phyloP scores from a whole-genome alignment of 805 yeast genomes.

The Saccharomycopsis sp. region DNA sequence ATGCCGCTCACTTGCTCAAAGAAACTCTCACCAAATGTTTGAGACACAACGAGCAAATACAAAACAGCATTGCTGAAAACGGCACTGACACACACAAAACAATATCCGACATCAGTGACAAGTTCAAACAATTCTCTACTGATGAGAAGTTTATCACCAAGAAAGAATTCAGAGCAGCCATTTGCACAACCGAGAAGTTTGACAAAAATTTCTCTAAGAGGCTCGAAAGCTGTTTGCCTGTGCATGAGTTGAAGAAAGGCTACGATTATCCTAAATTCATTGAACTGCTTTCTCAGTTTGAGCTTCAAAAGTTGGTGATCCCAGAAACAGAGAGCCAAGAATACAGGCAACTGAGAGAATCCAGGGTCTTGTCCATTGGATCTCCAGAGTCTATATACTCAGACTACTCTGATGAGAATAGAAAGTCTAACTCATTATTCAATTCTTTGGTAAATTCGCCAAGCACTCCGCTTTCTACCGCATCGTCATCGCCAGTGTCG shows the following conservation, averaged over 20 bases:
- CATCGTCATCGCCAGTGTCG: background rate
- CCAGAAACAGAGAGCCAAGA: background rate
- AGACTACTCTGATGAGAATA: background rate
- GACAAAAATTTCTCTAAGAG: slow-evolving; percentile 8
- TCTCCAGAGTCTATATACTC: slow-evolving; percentile 1
- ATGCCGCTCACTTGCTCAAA: slow-evolving; percentile 6
- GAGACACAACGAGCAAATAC: background rate
- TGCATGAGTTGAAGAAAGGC: slow-evolving; percentile 14
- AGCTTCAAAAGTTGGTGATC: background rate
- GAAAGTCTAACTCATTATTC: background rate
- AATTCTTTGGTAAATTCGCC: background rate
- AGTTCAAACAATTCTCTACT: background rate
- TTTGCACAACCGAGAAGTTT: slow-evolving; percentile 1
- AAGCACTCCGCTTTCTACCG: background rate
- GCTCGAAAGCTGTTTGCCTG: slow-evolving; percentile 11
- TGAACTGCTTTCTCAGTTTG: background rate
- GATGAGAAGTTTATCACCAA: slow-evolving; percentile 12
- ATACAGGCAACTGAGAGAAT: background rate
- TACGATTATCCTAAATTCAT: slow-evolving; percentile 12
- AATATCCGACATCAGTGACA: background rate
- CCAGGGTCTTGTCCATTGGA: background rate
- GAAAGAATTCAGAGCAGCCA: slow-evolving; percentile 13
- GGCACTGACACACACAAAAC: background rate
- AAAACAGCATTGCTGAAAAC: slow-evolving; percentile 1
- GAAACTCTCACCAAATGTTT: background rate